Evolutionary conservation across 2,329 filamentous ascomycete genomes (phyloP), one percentile per base, ranked within the genome.

Genomic region (Sclerotinia borealis): DNA sequence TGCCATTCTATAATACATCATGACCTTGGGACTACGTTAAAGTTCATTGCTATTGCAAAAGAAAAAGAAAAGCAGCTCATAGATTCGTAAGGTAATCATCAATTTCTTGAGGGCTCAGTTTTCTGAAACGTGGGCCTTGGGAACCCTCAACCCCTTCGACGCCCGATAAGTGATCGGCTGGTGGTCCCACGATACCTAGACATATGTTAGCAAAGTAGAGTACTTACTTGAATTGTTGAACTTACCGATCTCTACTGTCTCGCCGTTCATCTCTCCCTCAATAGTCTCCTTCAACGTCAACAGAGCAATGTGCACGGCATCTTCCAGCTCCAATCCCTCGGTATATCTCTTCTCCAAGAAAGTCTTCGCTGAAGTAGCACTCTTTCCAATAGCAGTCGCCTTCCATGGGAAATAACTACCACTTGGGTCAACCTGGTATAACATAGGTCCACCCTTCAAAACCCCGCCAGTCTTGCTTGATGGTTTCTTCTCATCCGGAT

Each of bases 401-500:
- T 99, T 99, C 95, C 95, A 99, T 4, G 95, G 95, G 77, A 97
- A 99, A 77, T 99, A 99, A 77, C 91, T 96, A 71, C 95, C 95
- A 69, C 92, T 96, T n/a, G 95, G 95, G 76, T 99, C 95, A 71
- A 99, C 95, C 80, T 99, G 93, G 80, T 99, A 99, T 75, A 99
- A 80, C 84, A 96, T 97, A 54, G 95, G 95, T 7, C 95, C 93
- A 59, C 95, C 93, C 81, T 97, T 98, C 72, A 95, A 82, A 71
- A 96, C 95, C 55, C 95, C 95, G 34, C 93, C 95, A 29, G 95
- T 98, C 85, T 98, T 96, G 71, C 89, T 89, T 61, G 85, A 85
- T 34, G 81, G 79, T 80, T 88, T 90, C 81, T 92, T 90, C 77
- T 89, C 86, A 76, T 86, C 84, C 68, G 85, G 86, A 25, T 80